Evolutionary conservation across 331 rosid genomes (phyloP).

Genomic region (Quercus lobata): DNA sequence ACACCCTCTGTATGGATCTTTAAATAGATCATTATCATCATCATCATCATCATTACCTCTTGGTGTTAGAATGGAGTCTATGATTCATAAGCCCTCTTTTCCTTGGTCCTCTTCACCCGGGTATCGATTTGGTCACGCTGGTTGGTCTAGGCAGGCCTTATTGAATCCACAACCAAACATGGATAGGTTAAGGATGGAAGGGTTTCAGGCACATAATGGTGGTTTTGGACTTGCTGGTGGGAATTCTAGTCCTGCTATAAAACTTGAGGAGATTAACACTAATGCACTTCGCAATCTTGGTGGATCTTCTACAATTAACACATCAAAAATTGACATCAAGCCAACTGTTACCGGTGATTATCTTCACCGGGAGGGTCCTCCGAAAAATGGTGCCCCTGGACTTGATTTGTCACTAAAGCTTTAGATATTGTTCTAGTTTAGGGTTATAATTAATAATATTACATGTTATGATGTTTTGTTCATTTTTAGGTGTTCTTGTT

Average conservation of each 20-base stretch:
- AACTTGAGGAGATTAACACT: not conserved
- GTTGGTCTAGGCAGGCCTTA: conserved; percentile 16
- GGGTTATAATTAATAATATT: not conserved
- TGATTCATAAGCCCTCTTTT: conserved; percentile 43
- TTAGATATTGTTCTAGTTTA: not conserved
- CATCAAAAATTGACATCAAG: not conserved
- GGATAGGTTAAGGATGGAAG: conserved; percentile 22
- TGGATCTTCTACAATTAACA: conserved; percentile 6
- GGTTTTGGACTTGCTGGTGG: conserved; percentile 8
- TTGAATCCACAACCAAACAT: conserved; percentile 4
- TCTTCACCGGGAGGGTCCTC: not conserved
- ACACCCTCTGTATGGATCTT: conserved; percentile 25
- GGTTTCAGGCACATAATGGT: conserved; percentile 1
- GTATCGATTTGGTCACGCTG: not conserved
- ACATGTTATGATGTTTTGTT: not conserved
- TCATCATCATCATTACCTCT: conserved; percentile 1
- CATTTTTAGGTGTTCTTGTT: not conserved
- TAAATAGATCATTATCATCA: not conserved
- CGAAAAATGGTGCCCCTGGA: not conserved
- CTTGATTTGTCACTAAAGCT: conserved; percentile 43
- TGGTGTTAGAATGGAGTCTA: conserved; percentile 39
- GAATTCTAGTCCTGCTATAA: not conserved
- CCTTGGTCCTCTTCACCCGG: conserved; percentile 13
- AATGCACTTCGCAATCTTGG: not conserved
- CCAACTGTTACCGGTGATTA: not conserved